Evolutionary conservation across 257 asterid species (phyloP), one percentile per base, ranked within the genome.

Genomic region (Buddleja alternifolia): DNA sequence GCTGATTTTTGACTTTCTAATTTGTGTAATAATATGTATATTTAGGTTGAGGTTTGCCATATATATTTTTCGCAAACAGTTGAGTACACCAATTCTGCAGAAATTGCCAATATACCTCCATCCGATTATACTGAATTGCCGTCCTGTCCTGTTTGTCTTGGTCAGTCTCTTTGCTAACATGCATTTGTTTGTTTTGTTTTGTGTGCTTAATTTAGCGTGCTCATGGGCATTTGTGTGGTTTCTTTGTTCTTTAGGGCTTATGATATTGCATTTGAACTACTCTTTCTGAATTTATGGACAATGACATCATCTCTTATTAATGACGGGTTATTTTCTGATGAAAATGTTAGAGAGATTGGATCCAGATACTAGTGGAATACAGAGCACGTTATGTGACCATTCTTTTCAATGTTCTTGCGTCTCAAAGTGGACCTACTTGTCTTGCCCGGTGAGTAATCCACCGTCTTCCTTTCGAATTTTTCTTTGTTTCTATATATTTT

Each of bases 281-380:
- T 67, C 59, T 56, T 50, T 29, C 14, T 7, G 34, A 39, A 23
- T 25, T 58, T 40, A 58, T 59, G 56, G 29, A 42, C 24, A 37
- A 41, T 41, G 56, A 10, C 51, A 48, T 55, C 32, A 40, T 61
- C 57, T 62, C 15, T 34, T 68, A 17, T 14, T 65, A 7, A 6
- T 52, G 57, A 21, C 70, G 20, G 39, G 41, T 45, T 56, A 29
- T 67, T 71, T 75, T 45, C 24, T 62, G 15, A 40, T 71, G 67
- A 25, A 52, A 68, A 37, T 75, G 52, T 66, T 76, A 94, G 97
- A 94, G 84, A 91, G 99, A 77, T 64, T 94, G 95, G 97, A 94
- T 78, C 96, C 94, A 54, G 97, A 94, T 73, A 84, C 95, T 61
- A 94, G 99, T 73, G 97, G 99, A 73, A 94, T 91, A 75, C 96